A percentile compares a stretch with the other conserved stretches of the same genome.
Evolutionary conservation across 1,139 yeast species (phyloP).

Genomic region (Yamadazyma kanchanaburiensis): DNA sequence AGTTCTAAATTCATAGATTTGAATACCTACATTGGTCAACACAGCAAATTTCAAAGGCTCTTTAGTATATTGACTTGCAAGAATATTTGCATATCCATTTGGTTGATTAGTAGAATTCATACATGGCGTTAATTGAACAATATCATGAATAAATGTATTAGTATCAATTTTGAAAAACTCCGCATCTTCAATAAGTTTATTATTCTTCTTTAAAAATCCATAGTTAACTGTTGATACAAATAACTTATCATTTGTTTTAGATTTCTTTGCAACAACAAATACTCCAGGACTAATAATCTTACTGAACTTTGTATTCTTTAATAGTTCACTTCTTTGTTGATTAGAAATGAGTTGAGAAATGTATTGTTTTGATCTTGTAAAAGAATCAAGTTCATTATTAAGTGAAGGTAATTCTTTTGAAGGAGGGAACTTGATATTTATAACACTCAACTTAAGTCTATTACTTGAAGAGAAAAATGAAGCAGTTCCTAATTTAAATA

Average conservation of each 20-base stretch:
- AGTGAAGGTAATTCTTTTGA: constrained; percentile 59
- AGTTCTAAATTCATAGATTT: constrained; percentile 71
- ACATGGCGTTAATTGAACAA: constrained; percentile 65
- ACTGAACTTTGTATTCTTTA: constrained; percentile 44
- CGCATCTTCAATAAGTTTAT: constrained; percentile 76
- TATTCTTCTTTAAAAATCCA: constrained; percentile 71
- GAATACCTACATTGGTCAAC: constrained; percentile 75
- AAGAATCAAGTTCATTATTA: constrained; percentile 46
- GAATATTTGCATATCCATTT: constrained; percentile 75
- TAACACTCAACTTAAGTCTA: constrained; percentile 37
- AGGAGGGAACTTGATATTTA: constrained; percentile 72
- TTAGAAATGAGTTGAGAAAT: constrained; percentile 38
- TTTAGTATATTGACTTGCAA: constrained; percentile 77
- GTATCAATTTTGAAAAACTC: constrained; percentile 57
- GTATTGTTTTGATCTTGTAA: constrained; percentile 42
- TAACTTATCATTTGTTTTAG: constrained; percentile 47
- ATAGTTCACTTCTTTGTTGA: constrained; percentile 45
- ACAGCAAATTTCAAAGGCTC: constrained; percentile 71
- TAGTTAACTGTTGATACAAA: constrained; percentile 82
- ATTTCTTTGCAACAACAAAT: constrained; percentile 51
- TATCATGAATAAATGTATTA: constrained; percentile 57
- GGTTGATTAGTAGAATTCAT: constrained; percentile 73
- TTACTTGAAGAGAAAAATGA: constrained; percentile 19
- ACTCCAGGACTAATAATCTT: constrained; percentile 80
- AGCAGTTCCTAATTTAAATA: constrained; percentile 48